These are phyloP conservation scores for Fusarium coffeatum DNA, from an alignment of 2,329 filamentous ascomycete species.

Conservation along the genomic window DNA sequence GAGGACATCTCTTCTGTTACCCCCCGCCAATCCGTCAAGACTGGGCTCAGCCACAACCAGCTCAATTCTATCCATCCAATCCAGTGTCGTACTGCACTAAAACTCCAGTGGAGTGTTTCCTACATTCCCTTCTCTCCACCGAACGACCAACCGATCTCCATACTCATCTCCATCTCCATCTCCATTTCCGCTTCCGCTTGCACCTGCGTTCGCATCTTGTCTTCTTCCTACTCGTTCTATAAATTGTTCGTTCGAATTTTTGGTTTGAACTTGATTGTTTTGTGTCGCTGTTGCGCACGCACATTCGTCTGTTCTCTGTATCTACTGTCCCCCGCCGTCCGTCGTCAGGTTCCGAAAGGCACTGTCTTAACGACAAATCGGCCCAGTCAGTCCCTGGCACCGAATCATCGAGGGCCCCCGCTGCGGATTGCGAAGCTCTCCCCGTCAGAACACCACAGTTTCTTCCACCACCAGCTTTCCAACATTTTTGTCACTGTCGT, in stretches of 20 bases:
- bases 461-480: constrained; percentile 25
- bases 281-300: constrained; percentile 2
- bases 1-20: too few species aligned
- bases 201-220: constrained; percentile 9
- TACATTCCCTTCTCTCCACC: constrained; percentile 35
- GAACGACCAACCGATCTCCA: constrained; percentile 28
- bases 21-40: constrained; percentile 3
- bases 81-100: background rate
- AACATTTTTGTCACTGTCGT: constrained; percentile 12
- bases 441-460: constrained; percentile 36
- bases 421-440: constrained; percentile 38
- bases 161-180: constrained; percentile 18
- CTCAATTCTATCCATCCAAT: constrained; percentile 31
- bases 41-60: constrained; percentile 39
- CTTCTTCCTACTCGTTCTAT: background rate
- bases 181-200: constrained; percentile 9
- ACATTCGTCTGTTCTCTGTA: constrained; percentile 5
- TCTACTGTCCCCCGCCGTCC: constrained; percentile 15
- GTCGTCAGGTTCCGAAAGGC: constrained; percentile 23
- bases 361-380: constrained; percentile 31
- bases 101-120: constrained; percentile 12
- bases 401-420: constrained; percentile 30
- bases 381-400: constrained; percentile 31
- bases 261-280: background rate
- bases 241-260: constrained; percentile 1